Evolutionary conservation across 129 eudicot genomes (phyloP).

Genomic region (Flaveria robusta): DNA sequence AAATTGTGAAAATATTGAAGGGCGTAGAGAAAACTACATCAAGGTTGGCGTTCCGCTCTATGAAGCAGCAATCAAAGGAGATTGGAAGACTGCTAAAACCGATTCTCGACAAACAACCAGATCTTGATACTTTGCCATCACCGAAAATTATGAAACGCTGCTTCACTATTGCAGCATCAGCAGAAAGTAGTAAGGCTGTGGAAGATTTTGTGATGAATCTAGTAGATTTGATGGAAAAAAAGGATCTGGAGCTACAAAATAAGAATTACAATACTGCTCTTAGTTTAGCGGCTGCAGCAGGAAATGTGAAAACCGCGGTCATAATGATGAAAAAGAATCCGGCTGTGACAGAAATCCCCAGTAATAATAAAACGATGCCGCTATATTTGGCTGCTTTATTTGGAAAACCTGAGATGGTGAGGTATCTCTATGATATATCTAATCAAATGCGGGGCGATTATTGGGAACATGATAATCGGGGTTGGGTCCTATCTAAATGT

Average conservation of each 20-base stretch:
- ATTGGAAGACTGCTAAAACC: neutral
- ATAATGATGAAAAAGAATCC: conserved; percentile 33
- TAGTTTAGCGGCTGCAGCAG: neutral
- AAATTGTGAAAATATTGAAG: neutral
- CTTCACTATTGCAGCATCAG: conserved; percentile 13
- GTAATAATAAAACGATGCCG: conserved; percentile 28
- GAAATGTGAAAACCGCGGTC: neutral
- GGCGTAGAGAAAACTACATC: neutral
- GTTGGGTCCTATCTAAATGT: conserved; percentile 36
- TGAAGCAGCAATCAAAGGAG: neutral
- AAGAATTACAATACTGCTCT: neutral
- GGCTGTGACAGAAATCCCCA: conserved; percentile 8
- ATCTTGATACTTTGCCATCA: neutral
- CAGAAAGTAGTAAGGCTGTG: neutral
- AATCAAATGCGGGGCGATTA: conserved; percentile 3
- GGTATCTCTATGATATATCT: conserved; percentile 30
- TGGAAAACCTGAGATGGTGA: conserved; percentile 48
- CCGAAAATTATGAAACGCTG: neutral
- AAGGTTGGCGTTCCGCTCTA: neutral
- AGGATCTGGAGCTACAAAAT: neutral
- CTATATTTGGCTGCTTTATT: conserved; percentile 47
- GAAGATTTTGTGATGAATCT: neutral
- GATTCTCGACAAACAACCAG: neutral
- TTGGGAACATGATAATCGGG: conserved; percentile 31
- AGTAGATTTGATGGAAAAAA: neutral